Percentiles rank a stretch among this genome's conserved stretches.
phyloP scores from a whole-genome alignment of 495 filamentous ascomycete species.

The Astrocystis sublimbata region DNA sequence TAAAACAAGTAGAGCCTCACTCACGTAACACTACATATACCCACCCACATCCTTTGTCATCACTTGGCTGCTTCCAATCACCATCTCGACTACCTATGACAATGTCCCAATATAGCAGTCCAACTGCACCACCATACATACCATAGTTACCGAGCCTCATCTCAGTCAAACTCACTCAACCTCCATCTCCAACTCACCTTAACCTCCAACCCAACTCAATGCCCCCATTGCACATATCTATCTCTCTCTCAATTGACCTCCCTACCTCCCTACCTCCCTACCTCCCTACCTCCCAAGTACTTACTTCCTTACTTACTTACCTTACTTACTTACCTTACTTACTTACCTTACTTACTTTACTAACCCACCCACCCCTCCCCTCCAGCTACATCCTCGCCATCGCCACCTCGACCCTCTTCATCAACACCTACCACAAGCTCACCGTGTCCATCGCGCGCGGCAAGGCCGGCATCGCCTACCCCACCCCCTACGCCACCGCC shows the following conservation, averaged over 20 bases:
- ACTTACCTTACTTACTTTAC: not conserved
- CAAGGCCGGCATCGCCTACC: conserved; percentile 60
- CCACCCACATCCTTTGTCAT: not conserved
- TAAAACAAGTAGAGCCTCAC: not conserved
- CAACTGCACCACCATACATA: no score
- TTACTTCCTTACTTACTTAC: not conserved
- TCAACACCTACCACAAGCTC: conserved; percentile 55
- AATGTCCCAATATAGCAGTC: no score
- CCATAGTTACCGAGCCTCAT: no score
- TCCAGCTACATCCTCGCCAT: conserved; percentile 58
- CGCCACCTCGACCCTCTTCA: conserved; percentile 58
- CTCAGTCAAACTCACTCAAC: no score
- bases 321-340: not conserved
- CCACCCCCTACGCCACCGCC: conserved; percentile 62
- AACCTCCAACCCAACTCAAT: no score
- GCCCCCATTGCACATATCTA: no score
- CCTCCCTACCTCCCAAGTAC: not conserved
- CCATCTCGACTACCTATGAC: no score
- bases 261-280: not conserved
- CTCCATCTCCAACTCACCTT: no score
- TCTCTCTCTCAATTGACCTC: no score
- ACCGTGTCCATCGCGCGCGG: conserved; percentile 50
- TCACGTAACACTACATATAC: not conserved
- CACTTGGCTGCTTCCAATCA: no score
- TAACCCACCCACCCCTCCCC: not conserved